These are phyloP conservation scores for Actinomortierella wolfii DNA, from an alignment of 371 early-diverging fungal genomes.

Conservation along the genomic window DNA sequence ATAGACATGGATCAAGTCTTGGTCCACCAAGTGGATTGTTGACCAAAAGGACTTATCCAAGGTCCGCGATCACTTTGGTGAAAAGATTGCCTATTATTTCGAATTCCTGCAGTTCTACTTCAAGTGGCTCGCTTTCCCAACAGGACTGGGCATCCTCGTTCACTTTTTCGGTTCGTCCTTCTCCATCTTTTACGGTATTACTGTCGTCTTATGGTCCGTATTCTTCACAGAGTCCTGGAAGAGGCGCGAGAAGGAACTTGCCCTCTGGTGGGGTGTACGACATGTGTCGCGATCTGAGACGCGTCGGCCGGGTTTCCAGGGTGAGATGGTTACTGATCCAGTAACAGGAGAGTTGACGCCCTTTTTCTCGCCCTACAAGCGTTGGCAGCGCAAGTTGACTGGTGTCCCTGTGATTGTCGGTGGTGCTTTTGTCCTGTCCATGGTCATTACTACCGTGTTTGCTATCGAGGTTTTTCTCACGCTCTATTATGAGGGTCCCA, in stretches of 20 bases:
- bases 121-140: slow-evolving; percentile 70
- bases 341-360: slow-evolving; percentile 78
- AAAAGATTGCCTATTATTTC: slow-evolving; percentile 86
- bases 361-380: slow-evolving; percentile 68
- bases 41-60: slow-evolving; percentile 64
- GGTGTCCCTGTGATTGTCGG: slow-evolving; percentile 66
- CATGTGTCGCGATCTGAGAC: slow-evolving; percentile 67
- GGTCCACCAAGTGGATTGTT: slow-evolving; percentile 81
- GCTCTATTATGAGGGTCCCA: slow-evolving; percentile 79
- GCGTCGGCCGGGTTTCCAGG: slow-evolving; percentile 70
- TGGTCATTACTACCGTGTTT: slow-evolving; percentile 74
- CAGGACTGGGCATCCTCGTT: slow-evolving; percentile 66
- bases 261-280: slow-evolving; percentile 78
- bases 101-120: slow-evolving; percentile 89
- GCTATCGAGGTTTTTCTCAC: slow-evolving; percentile 75
- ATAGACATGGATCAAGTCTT: slow-evolving; percentile 75
- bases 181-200: slow-evolving; percentile 67
- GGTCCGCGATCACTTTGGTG: slow-evolving; percentile 85
- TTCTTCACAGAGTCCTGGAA: slow-evolving; percentile 82
- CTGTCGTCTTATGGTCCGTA: slow-evolving; percentile 74
- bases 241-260: slow-evolving; percentile 71
- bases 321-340: slow-evolving; percentile 65
- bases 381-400: slow-evolving; percentile 65
- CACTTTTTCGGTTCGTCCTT: slow-evolving; percentile 60
- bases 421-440: slow-evolving; percentile 64